Evolutionary conservation across 306 rosid genomes (phyloP), one percentile per base, ranked within the genome.

Genomic region (Vigna nakashimae): DNA sequence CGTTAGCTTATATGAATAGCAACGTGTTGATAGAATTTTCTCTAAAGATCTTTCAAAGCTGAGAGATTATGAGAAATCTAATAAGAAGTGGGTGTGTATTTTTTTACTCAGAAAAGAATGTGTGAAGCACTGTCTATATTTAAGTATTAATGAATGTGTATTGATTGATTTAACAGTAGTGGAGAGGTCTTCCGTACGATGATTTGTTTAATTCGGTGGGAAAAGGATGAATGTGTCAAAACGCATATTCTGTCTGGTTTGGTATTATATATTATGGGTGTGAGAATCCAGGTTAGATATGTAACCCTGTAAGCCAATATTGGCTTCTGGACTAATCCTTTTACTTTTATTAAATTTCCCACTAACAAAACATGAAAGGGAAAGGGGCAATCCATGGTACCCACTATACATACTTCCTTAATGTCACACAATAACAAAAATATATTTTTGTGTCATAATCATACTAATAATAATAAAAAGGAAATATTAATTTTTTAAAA

Each of bases 291-390:
- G 5, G 58, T 58, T 57, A 48, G 73, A 79, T 79, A 62, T 78
- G 69, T 68, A 78, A 75, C 62, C 76, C 69, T 78, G 20, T 46
- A 43, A 56, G 26, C 67, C 66, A 68, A 67, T 56, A 77, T 67
- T 66, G n/a, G 49, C 32, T 30, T 30, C 14, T 77, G 68, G 81
- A 48, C 8, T 68, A 28, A 55, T 36, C 45, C 38, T 68, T 77
- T 57, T 68, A 56, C 26, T 45, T 77, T 77, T 45, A 78, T 77
- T 45, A 78, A 69, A 78, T 77, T 60, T 68, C 18, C 63, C 69
- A 69, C 76, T 78, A 45, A 45, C 70, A 36, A 48, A 65, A 66
- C 75, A 68, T 38, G 18, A 66, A 58, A 65, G 46, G 15, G 11
- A 28, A 22, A 59, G 38, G 16, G 51, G 4, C 28, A 62, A 73